Evolutionary conservation across 164 flowering plant genomes (phyloP), one percentile per base, ranked within the genome.

Genomic region (Kalanchoe fedtschenkoi): DNA sequence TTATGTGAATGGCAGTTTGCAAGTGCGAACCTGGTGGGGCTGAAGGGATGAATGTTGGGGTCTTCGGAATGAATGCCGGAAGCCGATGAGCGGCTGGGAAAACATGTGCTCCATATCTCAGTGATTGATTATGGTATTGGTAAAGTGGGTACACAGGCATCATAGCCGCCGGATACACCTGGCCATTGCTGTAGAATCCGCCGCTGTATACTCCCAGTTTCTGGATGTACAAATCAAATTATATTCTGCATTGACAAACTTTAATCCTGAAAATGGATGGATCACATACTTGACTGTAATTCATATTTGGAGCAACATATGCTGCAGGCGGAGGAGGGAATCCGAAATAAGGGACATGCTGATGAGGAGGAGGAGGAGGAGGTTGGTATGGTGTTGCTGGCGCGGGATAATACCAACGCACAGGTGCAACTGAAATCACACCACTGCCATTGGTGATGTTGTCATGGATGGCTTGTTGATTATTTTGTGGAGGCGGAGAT

Each of bases 91-190:
- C 21, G 24, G 56, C 16, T 2, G 56, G 56, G 14, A 24, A 10
- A 4, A 26, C 17, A 0, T 51, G 56, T 10, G 32, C n/a, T 10
- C 17, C 32, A 51, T 10, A 51, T 5, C 32, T 51, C 32, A 51
- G 24, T 21, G 51, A 43, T 5, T 51, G 56, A 14, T 51, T 51
- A 26, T 51, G 56, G 56, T 51, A 13, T 13, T 51, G 56, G 32
- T 26, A 51, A 51, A 51, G 13, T 51, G 56, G 32, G 56, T 51
- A 51, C 33, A 51, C 26, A 24, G 56, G 56, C 56, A 51, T 51
- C 56, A 51, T 51, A 24, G 32, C 56, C 3, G 56, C 32, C 24
- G 55, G 55, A 47, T 47, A 47, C 55, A 47, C 30, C 24, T 47
- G 55, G 29, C 55, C 55, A 51, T 51, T 51, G 56, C 32, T 51